Conservation (phyloP, 257 asterid species). For the Solanum peruvianum region DNA sequence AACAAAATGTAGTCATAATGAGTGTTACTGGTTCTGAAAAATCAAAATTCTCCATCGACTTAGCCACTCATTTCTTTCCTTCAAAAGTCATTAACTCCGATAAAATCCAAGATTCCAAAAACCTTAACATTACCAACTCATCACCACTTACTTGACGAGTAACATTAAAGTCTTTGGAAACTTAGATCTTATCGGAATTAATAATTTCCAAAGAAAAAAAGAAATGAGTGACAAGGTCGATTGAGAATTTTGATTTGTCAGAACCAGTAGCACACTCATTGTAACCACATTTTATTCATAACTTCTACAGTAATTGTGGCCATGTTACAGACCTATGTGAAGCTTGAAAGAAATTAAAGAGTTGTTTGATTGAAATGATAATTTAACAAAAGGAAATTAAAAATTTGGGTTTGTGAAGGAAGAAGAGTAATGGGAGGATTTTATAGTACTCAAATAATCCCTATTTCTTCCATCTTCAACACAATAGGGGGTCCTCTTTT, state of each 20-base stretch:
- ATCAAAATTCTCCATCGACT: constrained; percentile 59
- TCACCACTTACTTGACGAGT: constrained; percentile 74
- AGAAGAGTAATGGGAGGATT: neutral
- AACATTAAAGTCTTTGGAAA: constrained; percentile 42
- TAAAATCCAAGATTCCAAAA: constrained; percentile 56
- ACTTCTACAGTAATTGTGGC: neutral
- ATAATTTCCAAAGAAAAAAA: constrained; percentile 49
- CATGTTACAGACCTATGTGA: neutral
- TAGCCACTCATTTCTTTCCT: constrained; percentile 49
- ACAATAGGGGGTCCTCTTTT: neutral
- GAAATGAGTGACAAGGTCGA: constrained; percentile 51
- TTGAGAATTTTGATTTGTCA: constrained; percentile 70
- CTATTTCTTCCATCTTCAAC: neutral
- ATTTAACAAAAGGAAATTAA: neutral
- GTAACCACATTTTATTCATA: constrained; percentile 10
- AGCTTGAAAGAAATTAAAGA: neutral
- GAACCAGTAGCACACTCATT: constrained; percentile 73
- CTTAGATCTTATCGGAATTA: constrained; percentile 79
- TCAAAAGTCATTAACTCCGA: constrained; percentile 77
- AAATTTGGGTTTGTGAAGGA: neutral
- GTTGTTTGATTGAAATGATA: neutral
- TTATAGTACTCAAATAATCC: neutral
- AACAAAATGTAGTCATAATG: constrained; percentile 26
- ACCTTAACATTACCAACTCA: constrained; percentile 52
- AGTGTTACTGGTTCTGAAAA: constrained; percentile 85